phyloP scores from a whole-genome alignment of 2,329 filamentous ascomycete species.

The Arthrobotrys megalospora region DNA sequence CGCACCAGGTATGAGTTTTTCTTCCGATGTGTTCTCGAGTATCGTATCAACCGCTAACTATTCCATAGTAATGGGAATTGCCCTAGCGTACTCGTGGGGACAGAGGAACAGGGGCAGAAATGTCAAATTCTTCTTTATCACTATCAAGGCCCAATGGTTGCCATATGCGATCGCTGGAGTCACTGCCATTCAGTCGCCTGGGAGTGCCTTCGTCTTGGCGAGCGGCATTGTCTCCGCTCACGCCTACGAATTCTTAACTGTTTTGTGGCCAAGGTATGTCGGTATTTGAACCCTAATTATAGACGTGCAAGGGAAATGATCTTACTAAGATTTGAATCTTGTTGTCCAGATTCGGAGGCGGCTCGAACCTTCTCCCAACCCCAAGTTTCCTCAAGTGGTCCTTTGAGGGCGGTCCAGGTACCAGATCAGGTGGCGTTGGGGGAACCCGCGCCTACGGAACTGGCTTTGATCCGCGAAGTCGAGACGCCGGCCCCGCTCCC shows the following conservation, averaged over 20 bases:
- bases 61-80: conserved; percentile 40
- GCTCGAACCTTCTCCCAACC: conserved; percentile 81
- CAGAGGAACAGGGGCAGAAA: conserved; percentile 49
- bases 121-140: conserved; percentile 53
- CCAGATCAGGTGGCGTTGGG: conserved; percentile 67
- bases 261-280: conserved; percentile 79
- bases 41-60: not conserved
- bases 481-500: conserved; percentile 67
- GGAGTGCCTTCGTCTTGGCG: conserved; percentile 18
- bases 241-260: conserved; percentile 88
- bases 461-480: conserved; percentile 65
- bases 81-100: conserved; percentile 53
- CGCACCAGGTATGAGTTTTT: conserved; percentile 31
- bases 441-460: conserved; percentile 51
- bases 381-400: conserved; percentile 80
- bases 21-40: not conserved
- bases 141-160: conserved; percentile 56
- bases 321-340: conserved; percentile 4
- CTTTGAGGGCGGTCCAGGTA: conserved; percentile 76
- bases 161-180: conserved; percentile 43
- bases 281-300: not conserved
- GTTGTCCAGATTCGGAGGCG: conserved; percentile 78
- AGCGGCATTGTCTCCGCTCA: conserved; percentile 91
- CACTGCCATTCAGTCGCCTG: conserved; percentile 44
- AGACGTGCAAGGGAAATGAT: not conserved